phyloP scores from a whole-genome alignment of 495 filamentous ascomycete genomes.

The Aspergillus bridgeri region DNA sequence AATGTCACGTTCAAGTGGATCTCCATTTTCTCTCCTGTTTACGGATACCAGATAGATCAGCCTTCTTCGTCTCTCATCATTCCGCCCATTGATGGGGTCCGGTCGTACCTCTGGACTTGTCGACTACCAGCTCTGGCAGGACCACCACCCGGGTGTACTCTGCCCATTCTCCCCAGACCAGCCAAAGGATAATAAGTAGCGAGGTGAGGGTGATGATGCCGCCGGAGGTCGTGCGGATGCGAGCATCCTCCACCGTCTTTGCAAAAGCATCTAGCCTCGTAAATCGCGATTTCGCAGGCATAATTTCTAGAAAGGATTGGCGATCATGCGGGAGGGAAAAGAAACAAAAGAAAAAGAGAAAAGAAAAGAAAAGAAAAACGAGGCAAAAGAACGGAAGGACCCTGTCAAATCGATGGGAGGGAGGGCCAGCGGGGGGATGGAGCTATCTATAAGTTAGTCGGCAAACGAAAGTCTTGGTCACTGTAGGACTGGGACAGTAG shows the following conservation, averaged over 20 bases:
- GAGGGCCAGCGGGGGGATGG: background rate
- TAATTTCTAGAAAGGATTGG: slow-evolving; percentile 28
- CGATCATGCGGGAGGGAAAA: slow-evolving; percentile 25
- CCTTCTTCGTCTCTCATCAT: background rate
- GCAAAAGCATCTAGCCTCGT: slow-evolving; percentile 96
- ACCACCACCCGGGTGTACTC: slow-evolving; percentile 88
- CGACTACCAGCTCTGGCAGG: slow-evolving; percentile 88
- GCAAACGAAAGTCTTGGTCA: background rate
- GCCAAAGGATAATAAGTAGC: slow-evolving; percentile 78
- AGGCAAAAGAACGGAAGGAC: slow-evolving; percentile 1
- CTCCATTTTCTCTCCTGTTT: slow-evolving; percentile 91
- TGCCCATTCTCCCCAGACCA: slow-evolving; percentile 92
- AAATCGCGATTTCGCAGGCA: slow-evolving; percentile 73
- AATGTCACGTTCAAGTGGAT: slow-evolving; percentile 98
- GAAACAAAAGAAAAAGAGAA: background rate
- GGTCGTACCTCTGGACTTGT: slow-evolving; percentile 82
- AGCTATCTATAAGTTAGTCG: background rate
- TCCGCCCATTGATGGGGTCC: background rate
- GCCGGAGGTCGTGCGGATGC: slow-evolving; percentile 94
- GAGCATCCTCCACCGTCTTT: slow-evolving; percentile 97
- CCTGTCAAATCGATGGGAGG: background rate
- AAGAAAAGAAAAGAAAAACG: background rate
- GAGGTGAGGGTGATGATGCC: slow-evolving; percentile 92
- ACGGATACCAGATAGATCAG: slow-evolving; percentile 1
- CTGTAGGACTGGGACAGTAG: background rate